Base-by-base conservation (phyloP, 192 early-diverging fungal genomes). In the Dispira simplex region DNA sequence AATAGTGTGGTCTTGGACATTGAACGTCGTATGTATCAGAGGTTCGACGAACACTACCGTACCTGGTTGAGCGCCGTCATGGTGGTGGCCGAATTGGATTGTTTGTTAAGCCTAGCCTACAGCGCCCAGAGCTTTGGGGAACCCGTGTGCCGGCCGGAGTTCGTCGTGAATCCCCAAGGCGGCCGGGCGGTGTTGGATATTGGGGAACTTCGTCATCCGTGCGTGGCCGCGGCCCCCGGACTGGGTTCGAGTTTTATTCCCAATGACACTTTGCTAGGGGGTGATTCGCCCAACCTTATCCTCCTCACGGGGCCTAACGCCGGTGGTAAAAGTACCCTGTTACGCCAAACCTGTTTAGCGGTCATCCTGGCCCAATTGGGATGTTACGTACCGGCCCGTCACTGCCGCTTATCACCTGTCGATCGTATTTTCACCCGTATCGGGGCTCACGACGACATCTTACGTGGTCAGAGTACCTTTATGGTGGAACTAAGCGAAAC, bases 261-360 rank as follows among this genome's bases (percentile, higher is more conserved):
- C 46, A 99, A 99, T 76, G 93, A 99, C 76, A 85, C 87, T 5
- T 66, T 74, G 46, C 78, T 99, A 1, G 92, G 92, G 8, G 80
- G 81, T 1, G 64, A 69, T 6, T 74, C 69, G 10, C 66, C 82
- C 44, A 86, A 77, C 63, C 83, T 98, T 73, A 85, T 98, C 12
- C 76, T 99, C 11, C 72, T 99, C 55, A 98, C 97, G 0, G 97
- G 97, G 23, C 95, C 97, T n/a, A 99, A 99, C 71, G 98, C 98
- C 92, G 97, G 95, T 69, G 97, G 97, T 62, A 99, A 99, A 81
- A 91, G 89, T 0, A 99, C 97, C 0, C 77, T 99, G 18, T 79
- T 98, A 60, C 83, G 97, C 39, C 95, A 98, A 79, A 87, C 90
- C 0, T 96, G 92, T 68, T 80, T 96, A 45, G 92, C 90, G 0